Base-by-base conservation (phyloP, 495 filamentous ascomycete species). In the Daldinia bambusicola region DNA sequence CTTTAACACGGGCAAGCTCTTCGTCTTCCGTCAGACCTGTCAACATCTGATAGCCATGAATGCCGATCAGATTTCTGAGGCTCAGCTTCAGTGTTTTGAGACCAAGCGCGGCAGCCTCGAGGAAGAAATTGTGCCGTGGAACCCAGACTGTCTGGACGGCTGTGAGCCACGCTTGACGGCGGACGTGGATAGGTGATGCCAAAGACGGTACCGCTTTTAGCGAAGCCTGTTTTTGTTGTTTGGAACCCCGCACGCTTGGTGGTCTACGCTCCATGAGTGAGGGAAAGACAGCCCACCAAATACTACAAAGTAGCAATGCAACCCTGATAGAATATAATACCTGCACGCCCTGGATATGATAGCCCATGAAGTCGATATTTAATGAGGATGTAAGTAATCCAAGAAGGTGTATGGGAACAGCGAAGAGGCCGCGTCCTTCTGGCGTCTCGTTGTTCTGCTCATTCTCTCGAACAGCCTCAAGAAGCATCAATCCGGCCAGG, bases 121-220 rank as follows among this genome's bases (percentile, higher is more conserved):
- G 89, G 70, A 92, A 84, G 74, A 97, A 93, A 55, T 89, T 89
- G 75, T 97, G 93, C 12, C 90, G 88, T 18, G 95, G 95, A n/a
- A 98, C 91, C 84, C 94, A 96, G 13, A 97, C 93, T 20, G 92
- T 93, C 80, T 98, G 95, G 66, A 98, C 90, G 4, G 95, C 94
- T 2, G 95, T 98, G 55, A 97, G 88, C 94, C 95, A 98, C 32
- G 95, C 95, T 75, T 93, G 92, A 66, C 90, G 87, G 56, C 94
- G 90, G 57, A 96, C 92, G 67, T 95, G 91, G 56, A 95, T 90
- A 6, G 95, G 89, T 2, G 93, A 94, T 13, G 92, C 90, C 13
- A 92, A 83, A 2, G 92, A 92, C 1, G 90, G 91, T 57, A 83
- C 88, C 37, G 84, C 86, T 69, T 79, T 79, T 55, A 84, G 79